phyloP scores from a whole-genome alignment of 371 early-diverging fungal genomes.

The Quaeritorhiza haematococci region DNA sequence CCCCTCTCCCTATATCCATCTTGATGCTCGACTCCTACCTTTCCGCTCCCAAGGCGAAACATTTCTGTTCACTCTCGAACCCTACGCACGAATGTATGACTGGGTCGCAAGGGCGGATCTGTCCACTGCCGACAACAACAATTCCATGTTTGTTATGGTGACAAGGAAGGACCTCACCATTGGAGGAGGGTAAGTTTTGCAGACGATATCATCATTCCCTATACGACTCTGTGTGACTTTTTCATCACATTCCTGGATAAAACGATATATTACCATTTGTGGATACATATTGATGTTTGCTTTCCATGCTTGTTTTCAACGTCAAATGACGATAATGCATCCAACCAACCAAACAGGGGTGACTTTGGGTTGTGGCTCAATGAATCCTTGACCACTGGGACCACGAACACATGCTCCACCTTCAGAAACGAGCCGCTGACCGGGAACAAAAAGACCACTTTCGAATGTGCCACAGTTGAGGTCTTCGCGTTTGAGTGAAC shows the following conservation, averaged over 20 bases:
- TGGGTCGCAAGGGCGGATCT: constrained; percentile 27
- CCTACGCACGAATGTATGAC: constrained; percentile 31
- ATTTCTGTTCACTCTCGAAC: constrained; percentile 34
- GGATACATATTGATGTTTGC: not conserved
- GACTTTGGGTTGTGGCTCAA: constrained; percentile 23
- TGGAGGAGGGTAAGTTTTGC: constrained; percentile 32
- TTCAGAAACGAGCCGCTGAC: constrained; percentile 33
- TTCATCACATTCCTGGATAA: not conserved
- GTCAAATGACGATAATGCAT: not conserved
- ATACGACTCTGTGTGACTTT: not conserved
- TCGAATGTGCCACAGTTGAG: constrained; percentile 29
- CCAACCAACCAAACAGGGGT: not conserved
- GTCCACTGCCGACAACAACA: not conserved
- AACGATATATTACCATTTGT: not conserved
- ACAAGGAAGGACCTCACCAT: constrained; percentile 23
- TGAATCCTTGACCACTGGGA: constrained; percentile 22
- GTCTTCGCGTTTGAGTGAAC: constrained; percentile 29
- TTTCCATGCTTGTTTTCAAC: not conserved
- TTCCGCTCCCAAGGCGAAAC: constrained; percentile 26
- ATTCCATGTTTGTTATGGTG: constrained; percentile 30
- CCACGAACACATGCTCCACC: constrained; percentile 30
- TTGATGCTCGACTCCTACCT: constrained; percentile 1
- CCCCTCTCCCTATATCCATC: not conserved
- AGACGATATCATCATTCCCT: not conserved
- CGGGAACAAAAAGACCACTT: constrained; percentile 17